Conservation (phyloP, 805 yeast species). For the Kodamaea fukazawae region DNA sequence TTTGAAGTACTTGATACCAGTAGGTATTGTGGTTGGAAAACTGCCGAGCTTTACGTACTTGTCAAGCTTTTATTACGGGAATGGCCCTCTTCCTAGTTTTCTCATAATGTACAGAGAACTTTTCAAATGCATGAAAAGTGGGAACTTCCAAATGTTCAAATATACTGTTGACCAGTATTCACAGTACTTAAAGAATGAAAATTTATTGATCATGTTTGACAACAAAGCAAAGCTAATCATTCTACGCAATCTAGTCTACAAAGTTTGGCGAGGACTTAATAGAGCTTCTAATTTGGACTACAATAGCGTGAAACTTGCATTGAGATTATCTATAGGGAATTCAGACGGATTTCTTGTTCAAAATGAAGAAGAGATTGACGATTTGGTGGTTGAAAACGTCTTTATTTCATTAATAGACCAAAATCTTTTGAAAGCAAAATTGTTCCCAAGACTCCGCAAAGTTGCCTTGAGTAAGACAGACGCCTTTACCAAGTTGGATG, state of each 20-base stretch:
- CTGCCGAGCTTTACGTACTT: conserved; percentile 35
- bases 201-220: conserved; percentile 42
- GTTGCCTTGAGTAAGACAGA: conserved; percentile 42
- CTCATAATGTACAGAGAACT: conserved; percentile 37
- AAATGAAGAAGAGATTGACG: conserved; percentile 23
- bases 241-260: conserved; percentile 43
- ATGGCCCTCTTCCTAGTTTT: conserved; percentile 17
- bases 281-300: conserved; percentile 28
- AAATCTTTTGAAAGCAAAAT: conserved; percentile 51
- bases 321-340: conserved; percentile 14
- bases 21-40: conserved; percentile 54
- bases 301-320: conserved; percentile 23
- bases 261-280: conserved; percentile 28
- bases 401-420: conserved; percentile 52
- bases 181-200: conserved; percentile 34
- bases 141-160: conserved; percentile 39
- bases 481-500: conserved; percentile 37
- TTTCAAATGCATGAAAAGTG: conserved; percentile 36
- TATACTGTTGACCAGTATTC: conserved; percentile 28
- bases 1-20: conserved; percentile 49
- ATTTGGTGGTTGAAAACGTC: conserved; percentile 47
- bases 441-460: conserved; percentile 38
- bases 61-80: conserved; percentile 13
- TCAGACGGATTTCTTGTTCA: conserved; percentile 4
- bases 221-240: conserved; percentile 46